Conservation (phyloP, 2,329 filamentous ascomycete genomes). For the Ceratocystis harringtonii region DNA sequence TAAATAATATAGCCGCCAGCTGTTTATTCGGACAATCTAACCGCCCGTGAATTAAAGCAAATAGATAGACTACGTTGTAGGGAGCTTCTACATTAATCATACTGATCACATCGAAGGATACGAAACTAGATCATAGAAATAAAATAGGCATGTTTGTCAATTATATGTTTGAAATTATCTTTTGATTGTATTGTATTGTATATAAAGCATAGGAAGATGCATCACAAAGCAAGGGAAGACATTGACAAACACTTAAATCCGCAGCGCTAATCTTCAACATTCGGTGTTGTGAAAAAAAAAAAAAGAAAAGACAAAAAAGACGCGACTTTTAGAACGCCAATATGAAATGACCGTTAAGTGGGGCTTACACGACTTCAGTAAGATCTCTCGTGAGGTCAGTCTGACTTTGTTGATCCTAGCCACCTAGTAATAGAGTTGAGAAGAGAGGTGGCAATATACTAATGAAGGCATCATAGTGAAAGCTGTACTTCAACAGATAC, state of each 20-base stretch:
- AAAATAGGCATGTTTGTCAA: too few relatives aligned
- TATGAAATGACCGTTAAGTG: too few relatives aligned
- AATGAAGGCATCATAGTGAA: neutral
- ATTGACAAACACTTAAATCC: neutral
- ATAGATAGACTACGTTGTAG: too few relatives aligned
- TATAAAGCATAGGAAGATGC: conserved; percentile 2
- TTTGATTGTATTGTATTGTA: neutral
- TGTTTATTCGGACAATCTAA: too few relatives aligned
- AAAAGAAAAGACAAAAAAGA: neutral
- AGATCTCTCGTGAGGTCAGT: neutral
- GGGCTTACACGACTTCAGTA: neutral
- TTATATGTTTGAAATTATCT: too few relatives aligned
- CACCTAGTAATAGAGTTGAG: neutral
- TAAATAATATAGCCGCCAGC: too few relatives aligned
- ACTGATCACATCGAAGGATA: too few relatives aligned
- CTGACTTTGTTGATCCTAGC: neutral
- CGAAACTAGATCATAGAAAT: too few relatives aligned
- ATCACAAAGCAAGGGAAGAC: neutral
- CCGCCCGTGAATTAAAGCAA: too few relatives aligned
- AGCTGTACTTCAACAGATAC: neutral
- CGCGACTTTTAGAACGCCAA: neutral
- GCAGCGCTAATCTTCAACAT: neutral
- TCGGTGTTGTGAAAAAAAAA: neutral
- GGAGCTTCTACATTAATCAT: too few relatives aligned
- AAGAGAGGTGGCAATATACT: neutral